Evolutionary conservation across 208 protist genomes (phyloP).

Genomic region (Wallacemonas rigidus): DNA sequence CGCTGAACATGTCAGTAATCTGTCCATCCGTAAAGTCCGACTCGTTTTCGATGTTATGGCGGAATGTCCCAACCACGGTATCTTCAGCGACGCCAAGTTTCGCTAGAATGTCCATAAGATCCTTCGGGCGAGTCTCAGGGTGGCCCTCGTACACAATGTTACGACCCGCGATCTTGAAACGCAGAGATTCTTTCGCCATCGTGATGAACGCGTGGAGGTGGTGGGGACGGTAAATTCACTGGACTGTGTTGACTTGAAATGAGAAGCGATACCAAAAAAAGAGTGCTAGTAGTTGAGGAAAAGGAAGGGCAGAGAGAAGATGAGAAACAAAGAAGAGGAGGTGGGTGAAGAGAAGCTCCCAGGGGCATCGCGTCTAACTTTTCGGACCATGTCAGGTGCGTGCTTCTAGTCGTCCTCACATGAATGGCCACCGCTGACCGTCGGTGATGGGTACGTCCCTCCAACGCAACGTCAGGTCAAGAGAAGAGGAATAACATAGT

Average conservation of each 20-base stretch:
- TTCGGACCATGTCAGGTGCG: too few species aligned
- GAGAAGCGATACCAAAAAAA: background rate
- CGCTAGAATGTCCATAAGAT: slow-evolving; percentile 79
- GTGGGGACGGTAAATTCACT: slow-evolving; percentile 5
- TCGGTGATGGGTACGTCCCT: too few species aligned
- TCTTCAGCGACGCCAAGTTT: slow-evolving; percentile 62
- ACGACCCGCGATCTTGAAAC: slow-evolving; percentile 64
- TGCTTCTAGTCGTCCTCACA: too few species aligned
- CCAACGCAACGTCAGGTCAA: too few species aligned
- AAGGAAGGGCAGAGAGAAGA: slow-evolving; percentile 13
- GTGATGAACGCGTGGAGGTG: background rate
- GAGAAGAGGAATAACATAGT: too few species aligned
- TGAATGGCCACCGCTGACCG: too few species aligned
- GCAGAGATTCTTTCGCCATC: slow-evolving; percentile 76
- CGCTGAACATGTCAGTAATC: slow-evolving; percentile 47
- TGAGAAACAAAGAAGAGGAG: background rate
- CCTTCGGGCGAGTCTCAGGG: slow-evolving; percentile 55
- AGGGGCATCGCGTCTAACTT: too few species aligned
- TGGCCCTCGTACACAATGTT: slow-evolving; percentile 75
- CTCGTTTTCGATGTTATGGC: slow-evolving; percentile 71
- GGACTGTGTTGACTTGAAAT: slow-evolving; percentile 15
- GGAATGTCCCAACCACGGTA: slow-evolving; percentile 52
- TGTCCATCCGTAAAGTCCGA: slow-evolving; percentile 47
- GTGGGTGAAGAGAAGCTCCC: background rate
- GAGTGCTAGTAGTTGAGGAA: background rate